Evolutionary conservation across 805 yeast species (phyloP), one percentile per base, ranked within the genome.

Genomic region (Candida adriatica): DNA sequence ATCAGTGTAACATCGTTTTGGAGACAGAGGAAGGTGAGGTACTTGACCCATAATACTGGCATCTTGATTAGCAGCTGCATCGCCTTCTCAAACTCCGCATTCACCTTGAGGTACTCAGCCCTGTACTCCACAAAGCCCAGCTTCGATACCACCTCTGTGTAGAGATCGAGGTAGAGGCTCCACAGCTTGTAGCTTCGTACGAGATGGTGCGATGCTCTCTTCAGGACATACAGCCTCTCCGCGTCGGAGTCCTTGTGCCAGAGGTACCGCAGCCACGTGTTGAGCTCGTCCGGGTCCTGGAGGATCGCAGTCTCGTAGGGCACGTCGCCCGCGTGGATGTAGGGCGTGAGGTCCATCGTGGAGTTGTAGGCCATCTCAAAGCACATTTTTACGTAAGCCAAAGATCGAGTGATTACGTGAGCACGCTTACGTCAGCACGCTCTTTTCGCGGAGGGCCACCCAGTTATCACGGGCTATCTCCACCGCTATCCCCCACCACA

Each of bases 181-280:
- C 86, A 79, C 16, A 80, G 46, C 40, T 70, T 67, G 39, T 66
- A 66, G 3, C 75, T 69, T 30, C 69, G 49, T 6, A 60, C 62
- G 10, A 73, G 45, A 8, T 51, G 45, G 7, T 44, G 41, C 11
- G 70, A 64, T 0, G 82, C 78, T 48, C 92, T 51, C 35, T 64
- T 68, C 32, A 69, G 47, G 2, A 80, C 59, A 34, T 69, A 73
- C 6, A 74, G 41, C 17, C 46, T 50, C 15, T 47, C 59, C 16
- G 27, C 28, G 2, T 52, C 24, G 1, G 61, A 35, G 22, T 55
- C 42, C 29, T 58, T 53, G 34, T 50, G 51, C 39, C 58, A 54
- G 23, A 61, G 41, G 41, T 64, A 65, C 17, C 62, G 41, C 15
- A 63, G 35, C 70, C 70, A 64, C 14, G 57, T 49, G 18, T 45